phyloP scores from a whole-genome alignment of 1,284 basidiomycete genomes.

The Ceratobasidium papillatum region DNA sequence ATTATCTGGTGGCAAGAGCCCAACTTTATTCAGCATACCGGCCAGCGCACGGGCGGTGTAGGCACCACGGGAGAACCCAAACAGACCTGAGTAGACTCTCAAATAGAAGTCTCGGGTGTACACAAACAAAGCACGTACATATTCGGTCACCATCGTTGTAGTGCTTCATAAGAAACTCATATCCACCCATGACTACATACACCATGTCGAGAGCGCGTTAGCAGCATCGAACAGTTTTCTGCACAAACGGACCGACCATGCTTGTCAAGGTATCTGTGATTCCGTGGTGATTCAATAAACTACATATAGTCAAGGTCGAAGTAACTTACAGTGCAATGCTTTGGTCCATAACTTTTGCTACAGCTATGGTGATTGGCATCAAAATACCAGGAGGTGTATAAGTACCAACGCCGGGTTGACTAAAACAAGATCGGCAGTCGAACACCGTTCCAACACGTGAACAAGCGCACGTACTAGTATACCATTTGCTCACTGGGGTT shows the following conservation, averaged over 20 bases:
- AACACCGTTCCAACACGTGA: background rate
- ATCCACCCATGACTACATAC: constrained; percentile 42
- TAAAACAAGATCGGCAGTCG: background rate
- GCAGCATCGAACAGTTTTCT: too few relatives aligned
- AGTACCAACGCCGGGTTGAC: constrained; percentile 40
- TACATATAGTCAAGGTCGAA: too few relatives aligned
- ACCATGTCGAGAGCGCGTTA: background rate
- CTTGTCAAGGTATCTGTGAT: constrained; percentile 33
- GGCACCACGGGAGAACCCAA: constrained; percentile 52
- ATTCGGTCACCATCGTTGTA: constrained; percentile 45
- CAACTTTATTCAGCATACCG: constrained; percentile 50
- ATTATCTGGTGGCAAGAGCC: constrained; percentile 48
- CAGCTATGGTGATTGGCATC: background rate
- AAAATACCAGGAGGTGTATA: constrained; percentile 38
- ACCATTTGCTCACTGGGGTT: constrained; percentile 45
- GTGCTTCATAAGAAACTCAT: constrained; percentile 45
- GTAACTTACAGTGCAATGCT: background rate
- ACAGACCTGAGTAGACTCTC: constrained; percentile 34
- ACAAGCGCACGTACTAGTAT: constrained; percentile 44
- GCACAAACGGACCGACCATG: constrained; percentile 1
- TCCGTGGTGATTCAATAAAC: too few relatives aligned
- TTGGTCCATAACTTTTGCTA: constrained; percentile 37
- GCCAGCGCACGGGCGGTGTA: constrained; percentile 51
- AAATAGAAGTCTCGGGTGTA: background rate
- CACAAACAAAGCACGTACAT: constrained; percentile 36